These are phyloP conservation scores for Phragmites australis DNA, from an alignment of 176 grass and related monocot genomes.

Conservation along the genomic window DNA sequence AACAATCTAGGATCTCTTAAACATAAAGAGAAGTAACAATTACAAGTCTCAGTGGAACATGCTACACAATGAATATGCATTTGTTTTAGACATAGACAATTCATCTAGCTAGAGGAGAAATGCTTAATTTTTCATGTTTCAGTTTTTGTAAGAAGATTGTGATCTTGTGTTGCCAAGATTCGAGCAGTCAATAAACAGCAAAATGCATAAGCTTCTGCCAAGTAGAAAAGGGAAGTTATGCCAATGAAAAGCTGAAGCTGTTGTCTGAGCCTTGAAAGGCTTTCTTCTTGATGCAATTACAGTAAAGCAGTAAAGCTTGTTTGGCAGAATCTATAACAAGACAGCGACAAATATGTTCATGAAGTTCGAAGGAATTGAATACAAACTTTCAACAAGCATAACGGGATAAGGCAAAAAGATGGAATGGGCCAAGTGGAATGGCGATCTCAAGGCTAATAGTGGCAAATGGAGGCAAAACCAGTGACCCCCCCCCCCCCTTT, in stretches of 20 bases:
- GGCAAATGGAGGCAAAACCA: too few relatives aligned
- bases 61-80: background rate
- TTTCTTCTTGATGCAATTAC: too few relatives aligned
- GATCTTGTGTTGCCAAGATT: background rate
- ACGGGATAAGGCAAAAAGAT: too few relatives aligned
- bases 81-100: background rate
- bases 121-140: background rate
- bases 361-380: too few relatives aligned
- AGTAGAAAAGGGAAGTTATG: background rate
- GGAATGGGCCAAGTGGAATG: too few relatives aligned
- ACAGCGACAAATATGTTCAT: too few relatives aligned
- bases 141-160: background rate
- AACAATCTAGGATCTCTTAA: slow-evolving; percentile 1
- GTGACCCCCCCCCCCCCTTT: too few relatives aligned
- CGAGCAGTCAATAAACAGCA: background rate
- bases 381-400: too few relatives aligned
- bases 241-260: background rate
- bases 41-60: background rate
- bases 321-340: too few relatives aligned
- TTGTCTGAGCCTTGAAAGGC: too few relatives aligned
- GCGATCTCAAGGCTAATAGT: too few relatives aligned
- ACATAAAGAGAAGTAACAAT: background rate
- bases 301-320: too few relatives aligned
- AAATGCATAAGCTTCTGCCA: background rate
- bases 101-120: background rate